Base-by-base conservation (phyloP, 139 green algal genomes). In the Desmodesmus armatus region DNA sequence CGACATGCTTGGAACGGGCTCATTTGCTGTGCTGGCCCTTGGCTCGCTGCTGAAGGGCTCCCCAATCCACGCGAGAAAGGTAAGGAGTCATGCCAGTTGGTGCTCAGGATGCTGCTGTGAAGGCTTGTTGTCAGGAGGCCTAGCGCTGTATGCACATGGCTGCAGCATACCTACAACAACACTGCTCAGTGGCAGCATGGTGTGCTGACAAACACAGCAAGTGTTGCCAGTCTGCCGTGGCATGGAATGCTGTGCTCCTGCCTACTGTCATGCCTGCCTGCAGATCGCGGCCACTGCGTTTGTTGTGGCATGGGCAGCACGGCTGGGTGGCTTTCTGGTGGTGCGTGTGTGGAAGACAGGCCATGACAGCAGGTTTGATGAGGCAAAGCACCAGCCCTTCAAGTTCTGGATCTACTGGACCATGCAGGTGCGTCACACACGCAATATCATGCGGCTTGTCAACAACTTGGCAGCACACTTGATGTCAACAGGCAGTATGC, bases 351-450 rank as follows among this genome's bases (percentile, higher is more conserved):
- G 91, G 35, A 90, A 93, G 60, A 91, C 86, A 23, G 94, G 93
- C 19, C 86, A 87, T n/a, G 95, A 98, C 92, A 90, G 82, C 44
- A 67, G 95, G 4, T 98, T 98, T 78, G 94, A 98, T 19, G 88
- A 92, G 47, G 88, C 92, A 29, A 94, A 95, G 89, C 53, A 94
- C 23, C 85, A 96, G 25, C 93, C 96, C 21, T 47, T 77, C 80
- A 85, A 44, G 40, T 91, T 94, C 73, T 84, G 92, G 44, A 83
- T 95, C 2, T 93, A 88, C 75, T 97, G 94, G 94, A 90, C 90
- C 35, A 91, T 95, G 85, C 93, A 96, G 91, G 92, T 92, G 65
- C n/a, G 47, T 35, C 29, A 41, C n/a, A n/a, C n/a, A n/a, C n/a
- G 62, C 29, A 71, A 23, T 23, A 71, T n/a, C n/a, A 71, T 71